Base-by-base conservation (phyloP, 2,329 filamentous ascomycete genomes). In the Zasmidium angulare region DNA sequence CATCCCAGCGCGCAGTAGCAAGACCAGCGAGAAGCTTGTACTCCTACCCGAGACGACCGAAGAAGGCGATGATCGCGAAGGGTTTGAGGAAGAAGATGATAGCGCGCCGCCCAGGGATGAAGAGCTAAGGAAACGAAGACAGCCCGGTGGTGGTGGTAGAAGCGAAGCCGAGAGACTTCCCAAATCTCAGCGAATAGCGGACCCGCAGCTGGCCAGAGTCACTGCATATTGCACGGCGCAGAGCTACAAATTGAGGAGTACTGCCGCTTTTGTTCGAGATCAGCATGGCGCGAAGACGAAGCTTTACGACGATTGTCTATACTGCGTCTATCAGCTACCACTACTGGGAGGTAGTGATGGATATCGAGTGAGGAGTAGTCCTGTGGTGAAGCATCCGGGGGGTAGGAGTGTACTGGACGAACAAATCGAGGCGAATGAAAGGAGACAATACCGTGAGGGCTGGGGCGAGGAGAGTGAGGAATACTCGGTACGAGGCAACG, bases 151-250 rank as follows among this genome's bases (percentile, higher is more conserved):
- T 43, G 79, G 81, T 55, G 79, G 78, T 56, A 98, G 96, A 80
- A 96, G 90, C 71, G 96, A 96, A 76, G 95, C 95, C 4, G 95
- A 99, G 77, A 85, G 95, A 51, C 77, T 98, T 61, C 91, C 95
- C 48, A 99, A 99, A 76, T 84, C 89, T 21, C 86, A 93, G 71
- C 83, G 95, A 57, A 89, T 90, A 12, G 91, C 96, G 68, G 72
- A 74, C 36, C 67, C 71, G 21, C 95, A 95, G 76, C 80, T 99
- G 60, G 88, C 93, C 29, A 84, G 95, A 61, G 85, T 98, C 56
- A 99, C 95, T 58, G 95, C 95, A 11, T 99, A 98, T 75, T 98
- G 93, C 75, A 98, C 92, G 0, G 93, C 95, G 0, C 91, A 97
- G 75, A 90, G 89, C 7, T 98, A 93, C 78, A 96, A 93, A 77